Base-by-base conservation (phyloP, 2,329 filamentous ascomycete species). In the Xylaria sp. region DNA sequence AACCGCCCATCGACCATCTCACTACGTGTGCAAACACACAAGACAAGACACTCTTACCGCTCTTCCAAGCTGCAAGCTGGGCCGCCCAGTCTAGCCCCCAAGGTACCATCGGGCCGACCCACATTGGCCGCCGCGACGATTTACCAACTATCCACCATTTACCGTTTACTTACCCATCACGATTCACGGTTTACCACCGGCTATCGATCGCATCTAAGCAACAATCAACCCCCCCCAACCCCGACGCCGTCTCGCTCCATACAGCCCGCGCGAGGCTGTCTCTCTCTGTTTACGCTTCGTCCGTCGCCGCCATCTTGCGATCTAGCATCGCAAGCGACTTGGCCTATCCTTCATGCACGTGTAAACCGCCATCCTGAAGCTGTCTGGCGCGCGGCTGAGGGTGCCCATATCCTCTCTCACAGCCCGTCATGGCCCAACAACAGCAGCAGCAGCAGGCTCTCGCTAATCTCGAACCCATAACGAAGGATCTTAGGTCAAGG, bases 401-500 rank as follows among this genome's bases (percentile, higher is more conserved):
- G 63, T 29, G 59, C 52, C 37, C 47, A 13, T 33, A 35, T 49
- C 17, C 17, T 41, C 58, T 27, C 33, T 29, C 40, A 54, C 35
- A 53, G 68, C 68, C 74, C 68, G 68, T 67, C 65, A 78, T 78
- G 73, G 73, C 75, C 72, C 69, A 83, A 70, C 80, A 82, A 71
- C 69, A 83, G 68, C 80, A 82, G 71, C 69, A 83, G 68, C 80
- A 82, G 70, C 76, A 85, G 72, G 82, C 84, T 68, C 77, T 86
- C 59, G 82, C 84, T 74, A 80, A 80, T 67, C 80, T 86, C 55
- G 84, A 87, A 58, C 76, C 79, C 56, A 79, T 86, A 63, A 79
- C 81, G 13, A 81, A 82, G 64, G 84, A 85, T 65, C 77, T 87
- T 33, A 82, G 80, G 67, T 85, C 84, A 62, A 83, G 82, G 84